Evolutionary conservation across 208 protist genomes (phyloP).

Genomic region (Leishmania amazonensis): DNA sequence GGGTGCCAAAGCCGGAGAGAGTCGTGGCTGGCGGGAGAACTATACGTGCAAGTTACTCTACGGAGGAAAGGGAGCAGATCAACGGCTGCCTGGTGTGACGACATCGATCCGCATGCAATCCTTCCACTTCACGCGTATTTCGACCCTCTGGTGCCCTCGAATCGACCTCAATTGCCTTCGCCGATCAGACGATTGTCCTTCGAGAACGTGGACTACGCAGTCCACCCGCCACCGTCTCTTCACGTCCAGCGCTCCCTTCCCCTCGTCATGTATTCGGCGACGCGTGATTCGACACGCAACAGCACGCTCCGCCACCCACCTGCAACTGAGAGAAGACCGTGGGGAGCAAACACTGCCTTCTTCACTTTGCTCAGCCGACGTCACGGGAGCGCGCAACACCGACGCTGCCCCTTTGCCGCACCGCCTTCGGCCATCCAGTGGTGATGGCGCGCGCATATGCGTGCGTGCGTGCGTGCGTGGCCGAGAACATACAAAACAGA

Average conservation of each 20-base stretch:
- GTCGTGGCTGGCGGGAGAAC: background rate
- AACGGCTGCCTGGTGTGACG: background rate
- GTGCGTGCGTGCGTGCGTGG: background rate
- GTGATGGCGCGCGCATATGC: background rate
- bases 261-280: background rate
- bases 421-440: background rate
- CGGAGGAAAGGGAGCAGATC: background rate
- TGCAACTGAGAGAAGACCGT: background rate
- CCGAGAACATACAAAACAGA: conserved; percentile 14
- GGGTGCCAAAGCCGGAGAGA: no score
- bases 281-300: background rate
- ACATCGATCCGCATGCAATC: background rate
- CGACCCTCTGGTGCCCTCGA: background rate
- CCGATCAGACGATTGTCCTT: background rate
- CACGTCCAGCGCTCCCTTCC: background rate
- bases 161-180: background rate
- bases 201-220: background rate
- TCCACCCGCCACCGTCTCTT: no score
- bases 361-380: background rate
- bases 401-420: background rate
- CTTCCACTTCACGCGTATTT: background rate
- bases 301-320: background rate
- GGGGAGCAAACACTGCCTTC: background rate
- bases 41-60: background rate
- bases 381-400: background rate